These are phyloP conservation scores for Larix sibirica DNA, from an alignment of 83 land plant species.

Conservation along the genomic window DNA sequence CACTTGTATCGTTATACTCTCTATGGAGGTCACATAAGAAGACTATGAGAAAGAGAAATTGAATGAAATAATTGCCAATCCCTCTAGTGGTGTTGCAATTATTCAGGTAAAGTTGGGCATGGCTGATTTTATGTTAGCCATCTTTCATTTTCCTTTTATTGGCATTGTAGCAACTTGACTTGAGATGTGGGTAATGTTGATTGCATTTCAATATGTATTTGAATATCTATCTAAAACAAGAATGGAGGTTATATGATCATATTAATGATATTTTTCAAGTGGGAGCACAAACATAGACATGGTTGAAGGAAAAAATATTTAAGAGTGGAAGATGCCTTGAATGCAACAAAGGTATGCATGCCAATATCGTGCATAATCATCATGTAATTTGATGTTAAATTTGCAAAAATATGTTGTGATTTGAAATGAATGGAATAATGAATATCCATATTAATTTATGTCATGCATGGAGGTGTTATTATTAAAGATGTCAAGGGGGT, in stretches of 20 bases:
- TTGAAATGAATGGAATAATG: neutral
- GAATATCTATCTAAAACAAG: neutral
- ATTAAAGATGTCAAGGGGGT: neutral
- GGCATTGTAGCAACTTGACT: neutral
- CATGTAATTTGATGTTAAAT: neutral
- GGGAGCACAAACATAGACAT: conserved; percentile 96
- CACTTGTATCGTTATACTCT: neutral
- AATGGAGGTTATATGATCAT: neutral
- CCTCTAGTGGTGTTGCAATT: conserved; percentile 92
- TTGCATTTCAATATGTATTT: neutral
- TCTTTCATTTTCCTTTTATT: neutral
- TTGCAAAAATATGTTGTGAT: too few relatives aligned
- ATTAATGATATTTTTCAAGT: conserved; percentile 40
- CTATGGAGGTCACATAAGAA: conserved; percentile 65
- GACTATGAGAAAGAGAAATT: conserved; percentile 94
- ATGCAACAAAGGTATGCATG: conserved; percentile 83
- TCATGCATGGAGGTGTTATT: neutral
- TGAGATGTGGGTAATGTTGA: neutral
- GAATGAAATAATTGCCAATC: conserved; percentile 91
- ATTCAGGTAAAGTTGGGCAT: conserved; percentile 40
- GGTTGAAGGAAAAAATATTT: conserved; percentile 92
- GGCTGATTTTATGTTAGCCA: neutral
- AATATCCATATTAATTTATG: neutral
- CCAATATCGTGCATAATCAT: neutral
- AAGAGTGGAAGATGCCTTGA: conserved; percentile 95